Evolutionary conservation across 2,329 filamentous ascomycete species (phyloP).

Genomic region (Scorias spongiosa): DNA sequence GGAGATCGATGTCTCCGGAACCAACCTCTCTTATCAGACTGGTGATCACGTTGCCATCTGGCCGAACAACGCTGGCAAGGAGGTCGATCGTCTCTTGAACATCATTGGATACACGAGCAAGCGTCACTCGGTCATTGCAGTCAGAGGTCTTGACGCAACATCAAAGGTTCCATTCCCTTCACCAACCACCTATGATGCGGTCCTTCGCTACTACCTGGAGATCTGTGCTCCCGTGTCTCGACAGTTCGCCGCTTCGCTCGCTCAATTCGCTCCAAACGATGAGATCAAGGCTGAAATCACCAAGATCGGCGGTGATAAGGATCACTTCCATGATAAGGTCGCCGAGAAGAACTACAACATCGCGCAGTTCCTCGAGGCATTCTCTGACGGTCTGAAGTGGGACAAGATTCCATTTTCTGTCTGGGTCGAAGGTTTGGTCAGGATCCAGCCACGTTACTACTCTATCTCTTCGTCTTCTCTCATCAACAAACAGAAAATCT

Average conservation of each 20-base stretch:
- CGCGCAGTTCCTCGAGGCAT: conserved; percentile 60
- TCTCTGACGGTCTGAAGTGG: conserved; percentile 64
- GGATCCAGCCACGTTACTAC: conserved; percentile 96
- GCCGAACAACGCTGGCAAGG: conserved; percentile 86
- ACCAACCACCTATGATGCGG: conserved; percentile 89
- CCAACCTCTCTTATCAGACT: conserved; percentile 84
- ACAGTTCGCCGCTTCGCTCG: conserved; percentile 78
- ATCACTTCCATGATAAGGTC: conserved; percentile 83
- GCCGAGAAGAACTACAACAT: conserved; percentile 75
- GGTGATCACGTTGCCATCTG: conserved; percentile 95
- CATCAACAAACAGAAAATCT: conserved; percentile 87
- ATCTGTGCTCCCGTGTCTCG: conserved; percentile 90
- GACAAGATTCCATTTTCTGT: conserved; percentile 79
- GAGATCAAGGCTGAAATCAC: conserved; percentile 73
- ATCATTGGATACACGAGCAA: conserved; percentile 63
- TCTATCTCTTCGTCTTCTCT: conserved; percentile 95
- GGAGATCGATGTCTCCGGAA: conserved; percentile 81
- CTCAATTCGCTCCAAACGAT: conserved; percentile 79
- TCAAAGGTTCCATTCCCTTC: conserved; percentile 96
- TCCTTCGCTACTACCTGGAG: conserved; percentile 90
- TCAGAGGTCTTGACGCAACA: conserved; percentile 86
- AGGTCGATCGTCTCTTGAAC: conserved; percentile 79
- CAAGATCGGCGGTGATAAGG: conserved; percentile 81
- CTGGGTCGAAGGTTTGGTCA: conserved; percentile 83
- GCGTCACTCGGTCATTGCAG: conserved; percentile 64